Evolutionary conservation across 805 yeast species (phyloP), one percentile per base, ranked within the genome.

Genomic region (Saturnispora serradocipensis): DNA sequence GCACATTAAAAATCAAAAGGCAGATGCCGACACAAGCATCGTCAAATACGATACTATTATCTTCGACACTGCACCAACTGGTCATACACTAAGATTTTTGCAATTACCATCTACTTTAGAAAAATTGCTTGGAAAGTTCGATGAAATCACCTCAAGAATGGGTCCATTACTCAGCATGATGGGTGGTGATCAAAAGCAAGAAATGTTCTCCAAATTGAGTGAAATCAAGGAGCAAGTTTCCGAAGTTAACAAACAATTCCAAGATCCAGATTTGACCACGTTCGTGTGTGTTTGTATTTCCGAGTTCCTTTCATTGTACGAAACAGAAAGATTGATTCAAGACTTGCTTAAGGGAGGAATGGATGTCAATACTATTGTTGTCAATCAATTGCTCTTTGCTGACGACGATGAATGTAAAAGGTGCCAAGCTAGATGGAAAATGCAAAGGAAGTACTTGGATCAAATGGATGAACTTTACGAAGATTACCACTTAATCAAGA

Each of bases 21-120:
- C 56, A 6, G 54, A 51, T 34, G 61, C 58, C 27, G 65, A 63
- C 53, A 53, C 62, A 6, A 59, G 59, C 36, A 58, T 64, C 7
- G 71, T 77, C 54, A 75, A 75, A 45, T 93, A 86, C 66, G 88
- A 86, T 59, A 88, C 96, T 8, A 90, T 93, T 58, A 88, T 93
- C 58, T 93, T 93, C 63, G 99, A 93, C 68, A 93, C 99, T n/a
- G 99, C 99, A 0, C 99, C 99, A 60, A 93, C 99, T 0, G 99
- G 99, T 36, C 99, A 93, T 70, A 93, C 99, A 2, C 74, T 93
- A 61, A 81, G 99, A 63, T 93, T 93, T 68, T 75, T 93, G 67
- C 97, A 90, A 69, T 80, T 93, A 62, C 99, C 99, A 38, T 80
- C 95, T 28, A 90, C 97, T 3, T 73, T 93, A 55, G 95, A 89